Base-by-base conservation (phyloP, 495 filamentous ascomycete species). In the Chaetomium tenue region DNA sequence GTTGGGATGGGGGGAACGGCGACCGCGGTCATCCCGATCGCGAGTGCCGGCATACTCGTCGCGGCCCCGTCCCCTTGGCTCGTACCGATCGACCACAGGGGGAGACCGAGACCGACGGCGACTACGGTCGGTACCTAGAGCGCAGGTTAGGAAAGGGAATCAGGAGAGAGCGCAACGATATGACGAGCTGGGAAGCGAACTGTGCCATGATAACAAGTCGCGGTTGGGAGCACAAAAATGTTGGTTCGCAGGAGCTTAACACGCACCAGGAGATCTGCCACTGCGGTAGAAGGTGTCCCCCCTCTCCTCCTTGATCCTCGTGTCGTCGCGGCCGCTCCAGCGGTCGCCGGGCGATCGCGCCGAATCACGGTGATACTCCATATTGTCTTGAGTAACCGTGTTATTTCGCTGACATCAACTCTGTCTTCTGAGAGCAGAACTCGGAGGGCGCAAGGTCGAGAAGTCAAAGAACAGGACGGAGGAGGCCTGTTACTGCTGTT, bases 101-200 rank as follows among this genome's bases (percentile, higher is more conserved):
- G 91, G 91, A 3, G 91, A 93, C 22, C 91, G 85, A 26, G 89
- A 91, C 57, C 91, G 87, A 51, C 82, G 81, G 7, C 82, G 78
- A 28, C 69, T 72, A 63, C 81, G 76, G 26, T 83, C 79, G 61
- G 72, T 69, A 48, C 70, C 75, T 80, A 63, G 18, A 65, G 20
- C n/a, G 55, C 54, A 56, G 68, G 68, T 60, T 65, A 58, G 54
- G 22, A 40, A 59, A 37, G 37, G 23, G 1, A 23, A 55, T 3
- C 28, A 30, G 2, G 37, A 40, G 26, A 12, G 12, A 25, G 47
- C 26, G 60, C 20, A 60, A 30, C 16, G 6, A 30, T 30, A 30
- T 30, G 28, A 6, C 28, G 26, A 12, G 33, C 9, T 37, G 33
- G 33, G 8, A 11, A 37, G 6, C 1, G 9, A 8, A 37, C 33